Evolutionary conservation across 495 filamentous ascomycete genomes (phyloP).

Genomic region (Penicillium odoratum): DNA sequence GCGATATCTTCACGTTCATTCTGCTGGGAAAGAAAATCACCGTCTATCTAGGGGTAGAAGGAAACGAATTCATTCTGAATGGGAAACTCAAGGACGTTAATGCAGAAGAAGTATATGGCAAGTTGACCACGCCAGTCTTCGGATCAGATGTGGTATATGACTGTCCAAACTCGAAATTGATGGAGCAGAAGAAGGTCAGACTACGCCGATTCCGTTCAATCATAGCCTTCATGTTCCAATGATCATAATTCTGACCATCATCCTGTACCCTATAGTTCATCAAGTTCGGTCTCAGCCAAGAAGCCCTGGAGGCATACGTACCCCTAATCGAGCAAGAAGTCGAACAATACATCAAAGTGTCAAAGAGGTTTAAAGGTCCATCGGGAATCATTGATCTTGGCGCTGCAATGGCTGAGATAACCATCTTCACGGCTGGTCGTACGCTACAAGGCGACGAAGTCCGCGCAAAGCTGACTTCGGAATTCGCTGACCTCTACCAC

Average conservation of each 20-base stretch:
- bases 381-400: conserved; percentile 65
- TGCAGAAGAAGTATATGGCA: conserved; percentile 80
- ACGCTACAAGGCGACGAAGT: conserved; percentile 79
- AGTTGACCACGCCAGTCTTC: conserved; percentile 82
- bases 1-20: conserved; percentile 79
- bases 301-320: conserved; percentile 75
- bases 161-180: conserved; percentile 81
- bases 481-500: conserved; percentile 73
- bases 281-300: conserved; percentile 78
- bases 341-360: conserved; percentile 63
- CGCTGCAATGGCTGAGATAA: conserved; percentile 76
- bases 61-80: conserved; percentile 86
- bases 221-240: neutral
- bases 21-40: conserved; percentile 75
- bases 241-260: conserved; percentile 3
- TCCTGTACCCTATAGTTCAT: conserved; percentile 58
- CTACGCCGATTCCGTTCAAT: neutral
- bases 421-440: conserved; percentile 80
- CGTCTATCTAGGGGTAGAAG: conserved; percentile 72
- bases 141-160: conserved; percentile 86
- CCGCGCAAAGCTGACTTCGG: conserved; percentile 64
- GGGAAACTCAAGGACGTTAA: conserved; percentile 79
- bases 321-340: conserved; percentile 78
- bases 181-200: conserved; percentile 73
- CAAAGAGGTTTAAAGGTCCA: conserved; percentile 64